Base-by-base conservation (phyloP, 192 early-diverging fungal genomes). In the Paraglomus brasilianum region DNA sequence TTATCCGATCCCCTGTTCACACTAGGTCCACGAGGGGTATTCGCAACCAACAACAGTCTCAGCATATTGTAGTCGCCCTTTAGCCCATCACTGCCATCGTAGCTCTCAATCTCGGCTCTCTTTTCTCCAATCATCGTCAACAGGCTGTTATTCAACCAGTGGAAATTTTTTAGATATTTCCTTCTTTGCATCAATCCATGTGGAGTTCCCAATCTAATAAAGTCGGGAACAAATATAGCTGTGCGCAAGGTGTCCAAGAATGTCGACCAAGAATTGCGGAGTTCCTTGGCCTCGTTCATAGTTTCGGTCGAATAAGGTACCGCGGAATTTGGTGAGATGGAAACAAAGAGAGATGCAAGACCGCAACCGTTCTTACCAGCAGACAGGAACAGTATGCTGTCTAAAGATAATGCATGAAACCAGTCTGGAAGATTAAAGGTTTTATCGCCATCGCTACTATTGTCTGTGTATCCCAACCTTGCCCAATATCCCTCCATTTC, bases 401-500 rank as follows among this genome's bases (percentile, higher is more conserved):
- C 67, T 8, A 40, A 58, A 7, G 36, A 48, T 14, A 58, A 46
- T 44, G 40, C 19, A 2, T 7, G 5, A 10, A 69, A 45, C 67
- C 67, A 69, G 45, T 69, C 43, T 19, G 67, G 42, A 21, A 69
- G 9, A 38, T 66, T 46, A n/a, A 66, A 43, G 43, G 21, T 11
- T 11, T 15, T 39, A 60, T 38, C 38, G 22, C 9, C 11, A 40
- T 13, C 57, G 30, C 30, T 30, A 30, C 30, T 30, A 30, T 30
- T 14, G 11, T 22, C 9, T 61, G 39, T 10, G 3, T 8, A 1
- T 21, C 39, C 39, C 43, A 57, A 30, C 8, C 36, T 38, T 13
- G 15, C 11, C 67, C 67, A 69, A 39, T 58, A 58, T 19, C 19
- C n/a, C 36, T 56, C 55, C 53, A 69, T 69, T 47, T 69, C 67